These are phyloP conservation scores for Musa troglodytarum DNA, from an alignment of 176 grass and related monocot genomes.

Conservation along the genomic window DNA sequence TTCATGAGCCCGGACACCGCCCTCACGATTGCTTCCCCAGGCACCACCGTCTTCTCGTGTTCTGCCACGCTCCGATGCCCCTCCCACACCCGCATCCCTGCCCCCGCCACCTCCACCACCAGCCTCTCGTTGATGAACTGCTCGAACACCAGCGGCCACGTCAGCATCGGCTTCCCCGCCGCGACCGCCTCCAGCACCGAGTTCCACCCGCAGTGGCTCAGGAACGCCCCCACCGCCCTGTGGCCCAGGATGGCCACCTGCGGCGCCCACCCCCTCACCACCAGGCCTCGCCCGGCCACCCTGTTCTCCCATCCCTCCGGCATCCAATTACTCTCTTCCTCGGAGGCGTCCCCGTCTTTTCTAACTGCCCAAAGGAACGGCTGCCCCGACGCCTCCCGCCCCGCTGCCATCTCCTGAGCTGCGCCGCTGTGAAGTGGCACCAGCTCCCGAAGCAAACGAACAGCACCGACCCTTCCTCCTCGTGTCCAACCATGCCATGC, in stretches of 20 bases:
- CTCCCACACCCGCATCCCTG: constrained; percentile 49
- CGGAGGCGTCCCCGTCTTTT: not conserved
- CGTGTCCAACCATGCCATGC: constrained; percentile 53
- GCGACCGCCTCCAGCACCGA: constrained; percentile 56
- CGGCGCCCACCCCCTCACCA: constrained; percentile 57
- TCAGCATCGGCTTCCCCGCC: constrained; percentile 53
- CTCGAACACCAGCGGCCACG: constrained; percentile 89
- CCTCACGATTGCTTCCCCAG: constrained; percentile 30
- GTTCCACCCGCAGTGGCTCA: constrained; percentile 76
- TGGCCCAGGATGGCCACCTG: constrained; percentile 64
- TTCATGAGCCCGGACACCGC: constrained; percentile 45
- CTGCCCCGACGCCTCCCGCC: constrained; percentile 47
- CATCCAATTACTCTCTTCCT: constrained; percentile 9
- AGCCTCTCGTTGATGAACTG: constrained; percentile 91
- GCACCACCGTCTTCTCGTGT: constrained; percentile 33
- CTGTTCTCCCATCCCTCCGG: constrained; percentile 60
- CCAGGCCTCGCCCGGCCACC: constrained; percentile 33
- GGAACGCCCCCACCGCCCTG: constrained; percentile 46
- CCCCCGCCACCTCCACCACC: constrained; percentile 41
- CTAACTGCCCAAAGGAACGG: constrained; percentile 70
- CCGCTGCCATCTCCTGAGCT: constrained; percentile 56
- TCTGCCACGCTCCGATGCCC: constrained; percentile 28
- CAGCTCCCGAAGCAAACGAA: constrained; percentile 87
- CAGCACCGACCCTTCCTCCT: constrained; percentile 45
- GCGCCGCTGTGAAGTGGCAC: constrained; percentile 32